These are phyloP conservation scores for Fusarium sp. DNA, from an alignment of 2,329 filamentous ascomycete genomes.

Conservation along the genomic window DNA sequence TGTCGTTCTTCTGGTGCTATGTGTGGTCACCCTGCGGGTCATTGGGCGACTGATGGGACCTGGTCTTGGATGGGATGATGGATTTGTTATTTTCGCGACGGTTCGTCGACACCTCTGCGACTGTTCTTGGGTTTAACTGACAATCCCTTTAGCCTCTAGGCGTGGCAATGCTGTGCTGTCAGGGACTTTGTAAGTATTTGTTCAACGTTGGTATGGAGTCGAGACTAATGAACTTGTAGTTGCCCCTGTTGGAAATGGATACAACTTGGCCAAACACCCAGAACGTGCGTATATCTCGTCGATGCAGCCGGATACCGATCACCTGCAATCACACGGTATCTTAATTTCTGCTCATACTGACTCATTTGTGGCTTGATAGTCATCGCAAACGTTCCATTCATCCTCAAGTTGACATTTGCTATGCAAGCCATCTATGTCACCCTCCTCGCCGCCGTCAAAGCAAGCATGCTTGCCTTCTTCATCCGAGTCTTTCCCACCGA, in stretches of 20 bases:
- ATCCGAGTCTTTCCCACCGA: constrained; percentile 48
- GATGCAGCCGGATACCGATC: neutral
- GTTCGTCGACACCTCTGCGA: constrained; percentile 26
- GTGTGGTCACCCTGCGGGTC: constrained; percentile 49
- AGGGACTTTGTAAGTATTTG: constrained; percentile 46
- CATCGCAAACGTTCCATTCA: constrained; percentile 45
- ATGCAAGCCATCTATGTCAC: constrained; percentile 49
- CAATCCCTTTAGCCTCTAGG: constrained; percentile 41
- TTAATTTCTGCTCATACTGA: neutral
- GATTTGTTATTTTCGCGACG: constrained; percentile 48
- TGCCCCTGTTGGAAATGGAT: constrained; percentile 48
- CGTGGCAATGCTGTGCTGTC: constrained; percentile 49
- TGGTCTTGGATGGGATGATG: constrained; percentile 54
- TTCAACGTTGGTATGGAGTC: neutral
- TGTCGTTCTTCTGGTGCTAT: constrained; percentile 51
- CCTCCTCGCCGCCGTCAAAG: constrained; percentile 47
- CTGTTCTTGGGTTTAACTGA: constrained; percentile 11
- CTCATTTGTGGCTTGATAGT: constrained; percentile 19
- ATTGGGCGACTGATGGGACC: constrained; percentile 51
- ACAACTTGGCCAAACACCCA: constrained; percentile 29
- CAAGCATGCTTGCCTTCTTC: constrained; percentile 50
- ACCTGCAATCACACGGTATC: no score
- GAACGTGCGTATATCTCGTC: constrained; percentile 34
- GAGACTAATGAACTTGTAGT: constrained; percentile 20
- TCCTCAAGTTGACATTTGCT: constrained; percentile 48